These are phyloP conservation scores for Ogataea wickerhamii DNA, from an alignment of 805 yeast genomes.

Conservation along the genomic window DNA sequence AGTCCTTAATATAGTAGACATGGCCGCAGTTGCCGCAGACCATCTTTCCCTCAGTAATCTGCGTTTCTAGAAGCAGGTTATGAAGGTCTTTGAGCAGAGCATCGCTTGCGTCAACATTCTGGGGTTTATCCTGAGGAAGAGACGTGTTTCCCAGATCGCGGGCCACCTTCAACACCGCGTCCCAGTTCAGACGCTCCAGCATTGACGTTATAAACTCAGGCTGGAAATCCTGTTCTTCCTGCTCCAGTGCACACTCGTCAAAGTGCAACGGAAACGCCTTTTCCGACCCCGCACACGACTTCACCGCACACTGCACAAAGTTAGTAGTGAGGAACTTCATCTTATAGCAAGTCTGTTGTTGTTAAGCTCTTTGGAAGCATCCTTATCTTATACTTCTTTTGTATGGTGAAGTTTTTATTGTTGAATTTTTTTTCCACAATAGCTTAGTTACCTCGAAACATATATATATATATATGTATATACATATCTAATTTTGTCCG, in stretches of 20 bases:
- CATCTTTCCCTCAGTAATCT: slow-evolving; percentile 86
- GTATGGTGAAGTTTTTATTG: too few species aligned
- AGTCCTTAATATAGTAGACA: slow-evolving; percentile 83
- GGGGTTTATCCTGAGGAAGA: slow-evolving; percentile 62
- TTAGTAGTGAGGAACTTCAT: slow-evolving; percentile 97
- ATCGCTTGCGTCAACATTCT: slow-evolving; percentile 41
- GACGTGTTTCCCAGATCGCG: slow-evolving; percentile 63
- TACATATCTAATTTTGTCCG: too few species aligned
- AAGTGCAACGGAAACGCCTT: slow-evolving; percentile 79
- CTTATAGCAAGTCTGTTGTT: not conserved
- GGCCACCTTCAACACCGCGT: slow-evolving; percentile 75
- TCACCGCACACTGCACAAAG: slow-evolving; percentile 90
- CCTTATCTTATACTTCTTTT: too few species aligned
- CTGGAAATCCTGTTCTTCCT: slow-evolving; percentile 77
- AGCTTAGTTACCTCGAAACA: too few species aligned
- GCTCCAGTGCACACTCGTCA: slow-evolving; percentile 63
- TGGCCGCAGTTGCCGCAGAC: slow-evolving; percentile 82
- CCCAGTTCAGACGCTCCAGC: slow-evolving; percentile 84
- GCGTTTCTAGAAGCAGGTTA: slow-evolving; percentile 75
- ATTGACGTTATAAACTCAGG: slow-evolving; percentile 76
- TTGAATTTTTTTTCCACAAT: too few species aligned
- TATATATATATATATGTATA: too few species aligned
- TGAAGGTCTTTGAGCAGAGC: slow-evolving; percentile 73
- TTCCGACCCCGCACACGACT: slow-evolving; percentile 68
- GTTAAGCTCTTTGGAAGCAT: too few species aligned